phyloP scores from a whole-genome alignment of 179 eudicot genomes.

The Spinacia oleracea region DNA sequence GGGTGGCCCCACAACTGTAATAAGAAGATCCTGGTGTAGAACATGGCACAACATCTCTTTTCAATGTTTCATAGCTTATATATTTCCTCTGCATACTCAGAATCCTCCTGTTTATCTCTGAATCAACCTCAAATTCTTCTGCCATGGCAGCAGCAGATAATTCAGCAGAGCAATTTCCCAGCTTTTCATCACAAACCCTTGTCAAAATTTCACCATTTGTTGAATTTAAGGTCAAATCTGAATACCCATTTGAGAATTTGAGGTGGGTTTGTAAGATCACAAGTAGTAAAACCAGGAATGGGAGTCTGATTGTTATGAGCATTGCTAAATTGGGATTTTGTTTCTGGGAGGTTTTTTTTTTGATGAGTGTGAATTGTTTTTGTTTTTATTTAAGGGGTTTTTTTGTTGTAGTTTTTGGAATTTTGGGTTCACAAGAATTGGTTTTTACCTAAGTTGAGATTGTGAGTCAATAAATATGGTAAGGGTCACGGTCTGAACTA shows the following conservation, averaged over 20 bases:
- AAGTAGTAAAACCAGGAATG: conserved; percentile 28
- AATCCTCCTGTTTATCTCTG: conserved; percentile 51
- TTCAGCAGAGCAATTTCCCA: conserved; percentile 22
- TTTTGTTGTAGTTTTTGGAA: not conserved
- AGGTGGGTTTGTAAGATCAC: conserved; percentile 46
- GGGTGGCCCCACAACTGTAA: conserved; percentile 63
- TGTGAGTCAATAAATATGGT: conserved; percentile 5
- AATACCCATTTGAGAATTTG: conserved; percentile 43
- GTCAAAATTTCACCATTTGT: conserved; percentile 32
- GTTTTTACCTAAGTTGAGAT: not conserved
- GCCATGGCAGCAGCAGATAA: conserved; percentile 24
- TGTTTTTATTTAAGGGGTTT: not conserved
- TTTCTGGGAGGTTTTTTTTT: not conserved
- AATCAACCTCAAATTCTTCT: conserved; percentile 54
- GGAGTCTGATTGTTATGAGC: conserved; percentile 24
- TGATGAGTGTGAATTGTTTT: not conserved
- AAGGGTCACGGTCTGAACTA: conserved; percentile 25
- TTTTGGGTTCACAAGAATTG: not conserved
- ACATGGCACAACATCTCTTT: conserved; percentile 80
- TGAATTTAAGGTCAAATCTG: conserved; percentile 38
- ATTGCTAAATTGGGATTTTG: conserved; percentile 27
- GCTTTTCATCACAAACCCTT: conserved; percentile 41
- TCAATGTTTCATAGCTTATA: conserved; percentile 81
- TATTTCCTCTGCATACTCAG: conserved; percentile 55
- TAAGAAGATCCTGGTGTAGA: conserved; percentile 86